Base-by-base conservation (phyloP, 1,284 basidiomycete genomes). In the Cutaneotrichosporon arboriforme region DNA sequence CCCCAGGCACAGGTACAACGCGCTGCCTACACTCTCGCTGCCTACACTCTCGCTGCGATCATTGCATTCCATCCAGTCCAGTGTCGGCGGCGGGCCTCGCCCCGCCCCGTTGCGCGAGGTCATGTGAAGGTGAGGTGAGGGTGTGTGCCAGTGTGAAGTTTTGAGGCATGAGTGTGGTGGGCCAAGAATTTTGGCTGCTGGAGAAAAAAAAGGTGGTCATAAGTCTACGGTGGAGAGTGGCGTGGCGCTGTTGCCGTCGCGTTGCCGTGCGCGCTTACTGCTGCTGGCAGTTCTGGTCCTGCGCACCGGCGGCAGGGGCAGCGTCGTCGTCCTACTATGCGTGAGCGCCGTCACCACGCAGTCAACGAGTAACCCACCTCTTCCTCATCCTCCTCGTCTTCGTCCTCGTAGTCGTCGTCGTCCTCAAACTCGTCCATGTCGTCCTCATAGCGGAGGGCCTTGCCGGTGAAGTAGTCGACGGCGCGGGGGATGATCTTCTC, bases 401-500 rank as follows among this genome's bases (percentile, higher is more conserved):
- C 64, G 15, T 81, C 81, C 57, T 80, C 80, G 26, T 80, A 79
- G 54, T 79, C 81, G 43, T 82, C 83, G 43, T 84, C 81, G 35
- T 81, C 81, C 14, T 79, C 79, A 41, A 84, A 83, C 15, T 87
- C 85, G 1, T 86, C 84, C 5, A 84, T 86, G 57, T 85, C 71
- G 61, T 84, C 81, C 63, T 96, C 93, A 70, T 87, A 92, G 67
- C 90, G 84, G 49, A 97, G 82, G 17, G 92, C 91, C 78, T 96
- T 94, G 68, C 94, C 94, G 17, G 93, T 97, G 77, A 97, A 97
- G 79, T 86, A 92, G 75, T 92, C 93, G 61, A 97, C 80, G 18
- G 93, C 93, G 61, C 88, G 88, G 47, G 94, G 92, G 62, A 97
- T 90, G 73, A 97, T 83, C 87, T 91, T 88, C 76, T 97, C 94